Base-by-base conservation (phyloP, 805 yeast species). In the Isabelozyma rhagii region DNA sequence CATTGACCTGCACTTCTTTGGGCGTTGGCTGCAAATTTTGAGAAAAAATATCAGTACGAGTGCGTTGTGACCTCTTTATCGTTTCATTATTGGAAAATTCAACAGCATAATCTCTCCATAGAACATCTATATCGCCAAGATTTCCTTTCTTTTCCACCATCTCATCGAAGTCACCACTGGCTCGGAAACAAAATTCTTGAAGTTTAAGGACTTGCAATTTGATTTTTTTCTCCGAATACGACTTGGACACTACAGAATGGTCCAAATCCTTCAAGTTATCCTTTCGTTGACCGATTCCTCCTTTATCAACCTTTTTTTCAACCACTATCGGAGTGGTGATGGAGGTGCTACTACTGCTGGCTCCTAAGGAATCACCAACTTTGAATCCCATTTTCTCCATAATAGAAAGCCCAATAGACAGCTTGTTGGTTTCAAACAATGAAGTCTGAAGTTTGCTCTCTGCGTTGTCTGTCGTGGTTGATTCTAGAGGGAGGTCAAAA, bases 341-440 rank as follows among this genome's bases (percentile, higher is more conserved):
- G 36, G 56, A 31, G 36, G 36, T 54, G 18, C 52, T 29, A 29
- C 55, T 48, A 10, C 48, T n/a, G 25, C 8, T 31, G n/a, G 47
- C 54, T 0, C 85, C 84, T 14, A 80, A 61, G 0, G 72, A 56
- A 25, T 72, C 68, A 15, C 84, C 85, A 3, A 73, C 58, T 47
- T 67, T 71, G 57, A 72, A 83, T 0, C 87, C 87, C 87, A 83
- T 82, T 54, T 71, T 77, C 54, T 71, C 67, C 87, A 83, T 81
- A 52, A 82, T 80, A 5, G 70, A 55, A 21, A 79, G 64, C 0
- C 82, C 84, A 45, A 72, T 67, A 0, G 80, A 76, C 44, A 68
- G 64, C 39, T 28, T 17, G 18, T 44, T 17, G 11, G 40, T 39
- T 4, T 45, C 39, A 43, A 55, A 49, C 27, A 51, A 43, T 10